Base-by-base conservation (phyloP, 768 basidiomycete species). In the Pleurotus tuber-regium region DNA sequence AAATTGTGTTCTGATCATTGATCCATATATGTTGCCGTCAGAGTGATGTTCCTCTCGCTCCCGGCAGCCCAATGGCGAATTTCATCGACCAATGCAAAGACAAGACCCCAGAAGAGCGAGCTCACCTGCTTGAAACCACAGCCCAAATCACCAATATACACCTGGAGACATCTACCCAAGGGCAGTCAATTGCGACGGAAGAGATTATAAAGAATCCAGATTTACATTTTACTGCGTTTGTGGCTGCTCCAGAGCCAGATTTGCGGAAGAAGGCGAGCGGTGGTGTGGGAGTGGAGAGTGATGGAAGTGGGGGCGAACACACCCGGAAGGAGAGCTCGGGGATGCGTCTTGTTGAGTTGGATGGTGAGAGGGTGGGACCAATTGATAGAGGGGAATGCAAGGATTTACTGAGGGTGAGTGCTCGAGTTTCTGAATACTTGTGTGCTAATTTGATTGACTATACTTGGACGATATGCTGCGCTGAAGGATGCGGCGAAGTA, bases 221-320 rank as follows among this genome's bases (percentile, higher is more conserved):
- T 59, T 72, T 92, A 6, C 95, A 97, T 67, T 98, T 95, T 57
- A 89, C 89, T 1, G 85, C 86, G 59, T 98, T 97, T 59, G 81
- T 97, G 26, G 75, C 77, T 52, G 89, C 88, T 0, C 82, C 84
- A 1, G 72, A 68, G 26, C 63, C 71, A 1, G 64, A 66, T 1
- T 56, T 69, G 11, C 63, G 76, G n/a, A 64, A 63, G 30, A 57
- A 58, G 4, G 40, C 25, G 11, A 28, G 29, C 30, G 30, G 21
- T 2, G 24, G 59, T 9, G 62, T 60, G 4, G 55, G 57, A 16
- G 58, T 61, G 1, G 58, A 60, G 35, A 38, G 57, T 11, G 50
- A 50, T 18, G 4, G 53, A 57, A 19, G 58, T 61, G 0, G 58
- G 60, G 35, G 39, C 58, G 14, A 51, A 50, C n/a, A 10, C 41